phyloP scores from a whole-genome alignment of 1,139 yeast genomes.

The Saccharomyces hybrid region DNA sequence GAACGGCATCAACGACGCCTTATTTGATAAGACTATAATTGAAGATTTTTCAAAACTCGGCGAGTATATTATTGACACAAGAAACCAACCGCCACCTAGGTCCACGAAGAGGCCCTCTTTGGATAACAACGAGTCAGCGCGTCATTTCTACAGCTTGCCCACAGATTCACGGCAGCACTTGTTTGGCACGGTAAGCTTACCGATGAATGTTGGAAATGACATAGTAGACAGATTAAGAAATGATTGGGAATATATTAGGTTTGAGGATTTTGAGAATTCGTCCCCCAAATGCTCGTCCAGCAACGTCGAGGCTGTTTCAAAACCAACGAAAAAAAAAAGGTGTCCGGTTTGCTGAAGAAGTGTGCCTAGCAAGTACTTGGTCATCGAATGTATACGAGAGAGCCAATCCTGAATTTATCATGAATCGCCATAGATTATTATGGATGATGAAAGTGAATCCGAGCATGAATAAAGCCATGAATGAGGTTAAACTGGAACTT shows the following conservation, averaged over 20 bases:
- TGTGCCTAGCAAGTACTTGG: constrained; percentile 20
- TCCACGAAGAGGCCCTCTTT: constrained; percentile 19
- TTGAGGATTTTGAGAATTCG: neutral
- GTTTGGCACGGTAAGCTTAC: neutral
- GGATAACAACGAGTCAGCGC: constrained; percentile 2
- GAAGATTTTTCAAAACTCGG: constrained; percentile 19
- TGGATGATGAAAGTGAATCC: constrained; percentile 4
- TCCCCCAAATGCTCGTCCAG: neutral
- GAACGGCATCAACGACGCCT: neutral
- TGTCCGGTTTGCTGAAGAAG: constrained; percentile 14
- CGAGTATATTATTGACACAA: constrained; percentile 10
- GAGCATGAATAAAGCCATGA: constrained; percentile 3
- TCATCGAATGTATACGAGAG: constrained; percentile 24
- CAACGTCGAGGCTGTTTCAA: neutral
- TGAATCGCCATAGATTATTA: constrained; percentile 8
- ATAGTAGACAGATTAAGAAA: constrained; percentile 6
- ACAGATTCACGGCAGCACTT: neutral
- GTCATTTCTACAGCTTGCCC: neutral
- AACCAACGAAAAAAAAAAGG: neutral
- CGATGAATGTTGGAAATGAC: neutral
- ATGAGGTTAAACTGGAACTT: constrained; percentile 23
- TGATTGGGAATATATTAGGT: constrained; percentile 5
- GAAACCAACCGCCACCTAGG: constrained; percentile 18
- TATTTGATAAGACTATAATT: constrained; percentile 16
- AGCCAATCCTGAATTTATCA: constrained; percentile 19